Conservation (phyloP, 169 alveolate genomes). For the Neospora caninum region DNA sequence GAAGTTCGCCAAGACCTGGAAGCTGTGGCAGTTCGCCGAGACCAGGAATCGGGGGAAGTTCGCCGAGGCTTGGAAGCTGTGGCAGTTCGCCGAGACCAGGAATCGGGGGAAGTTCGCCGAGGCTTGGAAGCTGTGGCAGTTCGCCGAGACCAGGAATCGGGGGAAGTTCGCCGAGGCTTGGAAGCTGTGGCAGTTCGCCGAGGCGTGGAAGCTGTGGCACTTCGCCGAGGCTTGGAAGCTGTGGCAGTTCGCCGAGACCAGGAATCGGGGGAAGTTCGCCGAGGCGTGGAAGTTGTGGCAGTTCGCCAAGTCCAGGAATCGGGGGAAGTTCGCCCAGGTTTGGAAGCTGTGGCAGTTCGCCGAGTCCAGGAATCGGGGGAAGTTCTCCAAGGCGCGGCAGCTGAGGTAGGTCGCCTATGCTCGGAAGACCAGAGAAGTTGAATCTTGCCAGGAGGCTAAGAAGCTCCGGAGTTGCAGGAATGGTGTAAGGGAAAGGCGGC, state of each 20-base stretch:
- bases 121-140: too few relatives aligned
- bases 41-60: too few relatives aligned
- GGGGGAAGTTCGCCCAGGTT: neutral
- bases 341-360: neutral
- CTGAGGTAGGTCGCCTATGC: neutral
- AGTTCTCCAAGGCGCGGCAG: conserved; percentile 18
- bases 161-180: too few relatives aligned
- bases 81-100: too few relatives aligned
- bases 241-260: neutral
- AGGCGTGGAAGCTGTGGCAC: too few relatives aligned
- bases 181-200: too few relatives aligned
- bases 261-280: neutral
- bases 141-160: too few relatives aligned
- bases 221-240: neutral
- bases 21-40: too few relatives aligned
- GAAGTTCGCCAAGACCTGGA: too few relatives aligned
- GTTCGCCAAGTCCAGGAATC: neutral
- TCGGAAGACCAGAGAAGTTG: neutral
- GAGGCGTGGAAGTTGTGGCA: neutral
- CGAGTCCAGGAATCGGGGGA: conserved; percentile 1
- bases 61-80: too few relatives aligned
- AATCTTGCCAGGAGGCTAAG: neutral
- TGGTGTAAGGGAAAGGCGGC: neutral
- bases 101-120: too few relatives aligned
- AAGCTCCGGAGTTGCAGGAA: neutral